Base-by-base conservation (phyloP, 495 filamentous ascomycete genomes). In the Penicillium macrosclerotiorum region DNA sequence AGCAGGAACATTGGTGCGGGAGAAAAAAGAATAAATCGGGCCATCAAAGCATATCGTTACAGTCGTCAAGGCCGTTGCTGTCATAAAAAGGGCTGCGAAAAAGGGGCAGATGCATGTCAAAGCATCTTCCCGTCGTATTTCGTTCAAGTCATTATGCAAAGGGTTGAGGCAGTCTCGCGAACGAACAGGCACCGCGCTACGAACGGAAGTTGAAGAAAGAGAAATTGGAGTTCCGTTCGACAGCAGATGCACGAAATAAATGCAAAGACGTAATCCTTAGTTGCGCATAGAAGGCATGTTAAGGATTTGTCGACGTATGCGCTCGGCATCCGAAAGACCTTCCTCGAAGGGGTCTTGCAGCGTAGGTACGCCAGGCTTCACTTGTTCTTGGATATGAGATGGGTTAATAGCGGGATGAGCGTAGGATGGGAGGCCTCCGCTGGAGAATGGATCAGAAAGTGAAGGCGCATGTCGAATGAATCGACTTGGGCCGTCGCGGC, bases 261-360 rank as follows among this genome's bases (percentile, higher is more conserved):
- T n/a, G n/a, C n/a, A n/a, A n/a, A n/a, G n/a, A n/a, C n/a, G n/a
- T n/a, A n/a, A n/a, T n/a, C n/a, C n/a, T 55, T 65, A 71, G 38
- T 57, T 53, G 52, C 62, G 63, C 46, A 54, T 59, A 32, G 57
- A 64, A 35, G 68, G 52, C 64, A 68, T 65, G 47, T 67, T 73
- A 46, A 73, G 44, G 32, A 74, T 72, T 57, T 73, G 69, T 44
- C 69, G 64, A 26, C 69, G 65, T 22, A 74, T 74, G 0, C 71
- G 65, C 50, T 76, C 71, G n/a, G 71, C 72, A 51, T 76, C 72
- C 2, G 71, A 67, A 20, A 74, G 57, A 33, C 68, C 69, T 36
- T 64, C 54, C 47, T 71, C 69, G 9, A 60, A 66, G 3, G 69
- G 59, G 32, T 73, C 60, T 42, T 60, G 65, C 14, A 64, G 65